phyloP scores from a whole-genome alignment of 495 filamentous ascomycete species.

The Penicillium turbatum region DNA sequence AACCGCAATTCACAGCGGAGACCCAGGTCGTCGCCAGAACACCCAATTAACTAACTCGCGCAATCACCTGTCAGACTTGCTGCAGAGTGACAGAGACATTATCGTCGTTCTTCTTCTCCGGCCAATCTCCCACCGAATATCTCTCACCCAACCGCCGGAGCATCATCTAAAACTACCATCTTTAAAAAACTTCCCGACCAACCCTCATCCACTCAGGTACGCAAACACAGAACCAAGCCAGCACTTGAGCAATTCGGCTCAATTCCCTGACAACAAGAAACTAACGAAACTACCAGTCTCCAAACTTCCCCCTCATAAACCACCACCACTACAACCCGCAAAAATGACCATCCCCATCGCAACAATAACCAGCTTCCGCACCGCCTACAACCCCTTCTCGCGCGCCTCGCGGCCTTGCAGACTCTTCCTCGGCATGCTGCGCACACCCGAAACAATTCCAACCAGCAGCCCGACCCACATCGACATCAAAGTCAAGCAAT shows the following conservation, averaged over 20 bases:
- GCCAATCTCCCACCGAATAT: background rate
- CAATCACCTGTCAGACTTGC: background rate
- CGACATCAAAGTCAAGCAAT: slow-evolving; percentile 61
- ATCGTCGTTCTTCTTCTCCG: background rate
- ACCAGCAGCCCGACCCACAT: slow-evolving; percentile 71
- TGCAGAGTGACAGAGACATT: background rate
- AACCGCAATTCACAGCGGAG: slow-evolving; percentile 13
- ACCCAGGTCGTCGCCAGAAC: background rate
- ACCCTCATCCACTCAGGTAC: slow-evolving; percentile 16
- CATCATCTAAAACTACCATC: background rate
- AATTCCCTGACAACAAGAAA: background rate
- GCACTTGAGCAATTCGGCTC: background rate
- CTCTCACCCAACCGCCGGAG: background rate
- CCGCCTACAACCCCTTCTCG: slow-evolving; percentile 90
- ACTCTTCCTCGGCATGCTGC: slow-evolving; percentile 78
- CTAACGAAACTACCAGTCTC: background rate
- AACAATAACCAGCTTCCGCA: slow-evolving; percentile 70
- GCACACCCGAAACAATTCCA: slow-evolving; percentile 57
- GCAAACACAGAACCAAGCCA: background rate
- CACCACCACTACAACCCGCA: slow-evolving; percentile 8
- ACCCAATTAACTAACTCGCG: slow-evolving; percentile 5
- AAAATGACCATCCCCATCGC: slow-evolving; percentile 69
- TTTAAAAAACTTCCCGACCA: slow-evolving; percentile 23
- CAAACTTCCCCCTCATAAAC: background rate
- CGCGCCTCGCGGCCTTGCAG: slow-evolving; percentile 71